Percentiles rank a stretch among this genome's conserved stretches.
These are phyloP conservation scores for Neonothopanus nambi DNA, from an alignment of 1,284 basidiomycete genomes.

Conservation along the genomic window DNA sequence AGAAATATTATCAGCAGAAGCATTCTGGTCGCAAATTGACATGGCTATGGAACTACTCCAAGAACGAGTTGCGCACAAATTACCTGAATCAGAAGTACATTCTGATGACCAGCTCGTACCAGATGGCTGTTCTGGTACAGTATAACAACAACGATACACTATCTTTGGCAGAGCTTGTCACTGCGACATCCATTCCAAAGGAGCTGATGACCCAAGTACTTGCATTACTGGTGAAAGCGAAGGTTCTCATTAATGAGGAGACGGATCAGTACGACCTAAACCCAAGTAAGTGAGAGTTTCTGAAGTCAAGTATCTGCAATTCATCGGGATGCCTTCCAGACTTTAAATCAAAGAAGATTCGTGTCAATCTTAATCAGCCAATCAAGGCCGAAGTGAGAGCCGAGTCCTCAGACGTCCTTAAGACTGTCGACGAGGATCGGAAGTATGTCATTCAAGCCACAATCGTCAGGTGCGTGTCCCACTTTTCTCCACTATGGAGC, in stretches of 20 bases:
- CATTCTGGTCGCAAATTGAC: constrained; percentile 94
- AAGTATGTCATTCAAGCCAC: constrained; percentile 98
- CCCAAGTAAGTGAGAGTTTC: constrained; percentile 61
- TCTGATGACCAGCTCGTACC: constrained; percentile 93
- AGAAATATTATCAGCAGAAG: constrained; percentile 92
- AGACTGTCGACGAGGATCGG: constrained; percentile 96
- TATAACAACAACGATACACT: constrained; percentile 92
- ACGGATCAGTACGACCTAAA: constrained; percentile 91
- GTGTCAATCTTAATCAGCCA: constrained; percentile 91
- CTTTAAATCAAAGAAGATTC: constrained; percentile 98
- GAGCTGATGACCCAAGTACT: constrained; percentile 86
- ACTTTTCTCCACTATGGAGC: constrained; percentile 5
- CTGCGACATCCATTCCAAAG: constrained; percentile 84
- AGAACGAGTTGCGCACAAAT: constrained; percentile 93
- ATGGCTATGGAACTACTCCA: constrained; percentile 98
- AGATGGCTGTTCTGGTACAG: constrained; percentile 92
- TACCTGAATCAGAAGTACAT: constrained; percentile 96
- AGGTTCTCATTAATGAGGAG: constrained; percentile 86
- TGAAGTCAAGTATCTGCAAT: not conserved
- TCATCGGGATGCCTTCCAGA: constrained; percentile 40
- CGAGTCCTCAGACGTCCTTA: constrained; percentile 88
- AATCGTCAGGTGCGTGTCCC: constrained; percentile 81
- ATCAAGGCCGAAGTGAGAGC: constrained; percentile 95
- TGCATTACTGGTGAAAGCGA: constrained; percentile 84
- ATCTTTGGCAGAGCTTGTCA: constrained; percentile 77